Evolutionary conservation across 345 rosid genomes (phyloP).

Genomic region (Arabidopsis suecica): DNA sequence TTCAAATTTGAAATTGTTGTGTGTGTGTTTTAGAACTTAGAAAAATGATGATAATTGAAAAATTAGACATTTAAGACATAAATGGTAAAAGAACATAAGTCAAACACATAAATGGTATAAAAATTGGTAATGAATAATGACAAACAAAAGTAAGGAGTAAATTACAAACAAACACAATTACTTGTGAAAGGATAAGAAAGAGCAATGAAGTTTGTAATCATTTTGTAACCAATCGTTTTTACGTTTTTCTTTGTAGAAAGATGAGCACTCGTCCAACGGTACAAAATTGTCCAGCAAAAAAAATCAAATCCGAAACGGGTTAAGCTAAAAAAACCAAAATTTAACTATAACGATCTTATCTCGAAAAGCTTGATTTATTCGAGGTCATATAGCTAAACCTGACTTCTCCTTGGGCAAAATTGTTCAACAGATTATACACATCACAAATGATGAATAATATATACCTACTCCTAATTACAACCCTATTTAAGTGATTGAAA

Average conservation of each 20-base stretch:
- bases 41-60: no score
- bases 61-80: no score
- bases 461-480: neutral
- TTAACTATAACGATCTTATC: neutral
- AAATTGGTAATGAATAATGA: neutral
- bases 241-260: neutral
- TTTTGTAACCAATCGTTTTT: neutral
- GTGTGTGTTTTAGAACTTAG: neutral
- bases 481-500: neutral
- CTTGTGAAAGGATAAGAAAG: neutral
- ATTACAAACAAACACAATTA: neutral
- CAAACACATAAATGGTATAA: no score
- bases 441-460: neutral
- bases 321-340: no score
- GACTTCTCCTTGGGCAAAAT: no score
- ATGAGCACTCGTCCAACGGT: neutral
- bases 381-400: no score
- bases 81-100: no score
- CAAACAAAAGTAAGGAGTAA: neutral
- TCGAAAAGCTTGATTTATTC: neutral
- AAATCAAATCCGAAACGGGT: neutral
- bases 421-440: neutral
- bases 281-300: neutral
- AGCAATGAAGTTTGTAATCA: neutral
- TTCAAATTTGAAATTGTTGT: neutral